Base-by-base conservation (phyloP, 345 rosid genomes). In the Limnanthes douglasii region DNA sequence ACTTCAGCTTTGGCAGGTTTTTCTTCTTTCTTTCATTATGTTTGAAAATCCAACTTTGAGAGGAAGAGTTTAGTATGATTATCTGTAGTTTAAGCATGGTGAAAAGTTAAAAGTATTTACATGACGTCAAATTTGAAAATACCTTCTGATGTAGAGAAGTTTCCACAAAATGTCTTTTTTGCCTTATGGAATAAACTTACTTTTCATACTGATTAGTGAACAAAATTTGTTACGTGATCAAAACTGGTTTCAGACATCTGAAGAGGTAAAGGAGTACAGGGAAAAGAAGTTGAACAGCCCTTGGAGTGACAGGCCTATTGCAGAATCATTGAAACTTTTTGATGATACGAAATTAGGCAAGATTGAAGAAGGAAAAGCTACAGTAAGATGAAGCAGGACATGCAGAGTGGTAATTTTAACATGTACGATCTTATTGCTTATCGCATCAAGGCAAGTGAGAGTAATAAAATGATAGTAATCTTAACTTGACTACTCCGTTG, bases 381-480 rank as follows among this genome's bases (percentile, higher is more conserved):
- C 99, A 26, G 68, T 85, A 16, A 66, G 93, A 85, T 92, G 99
- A 92, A 80, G 65, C 99, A 92, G 45, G 99, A 92, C 43, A 92
- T 92, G 99, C 96, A 81, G 75, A 85, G 75, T 68, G 90, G 85
- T 46, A 85, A 84, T 50, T 67, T 12, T 38, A 85, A 92, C 60
- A 92, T 85, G 99, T 81, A 73, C 54, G 96, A 92, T 52, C 94
- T 85, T 28, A 75, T 92, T 50, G 99, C 99, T 14, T 92, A 92
- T 65, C 81, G 99, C 39, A 85, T 92, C 60, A 85, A 81, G 96
- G 94, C 56, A 73, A 61, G 80, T 68, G 29, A 30, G 19, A 41
- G 15, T 16, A 23, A 23, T 46, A 14, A 38, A 30, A 17, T 15
- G 39, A 15, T 50, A 34, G 31, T 11, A 5, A 35, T 41, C 7